Evolutionary conservation across 1,284 basidiomycete species (phyloP).

Genomic region (Rhodotorula sp.): DNA sequence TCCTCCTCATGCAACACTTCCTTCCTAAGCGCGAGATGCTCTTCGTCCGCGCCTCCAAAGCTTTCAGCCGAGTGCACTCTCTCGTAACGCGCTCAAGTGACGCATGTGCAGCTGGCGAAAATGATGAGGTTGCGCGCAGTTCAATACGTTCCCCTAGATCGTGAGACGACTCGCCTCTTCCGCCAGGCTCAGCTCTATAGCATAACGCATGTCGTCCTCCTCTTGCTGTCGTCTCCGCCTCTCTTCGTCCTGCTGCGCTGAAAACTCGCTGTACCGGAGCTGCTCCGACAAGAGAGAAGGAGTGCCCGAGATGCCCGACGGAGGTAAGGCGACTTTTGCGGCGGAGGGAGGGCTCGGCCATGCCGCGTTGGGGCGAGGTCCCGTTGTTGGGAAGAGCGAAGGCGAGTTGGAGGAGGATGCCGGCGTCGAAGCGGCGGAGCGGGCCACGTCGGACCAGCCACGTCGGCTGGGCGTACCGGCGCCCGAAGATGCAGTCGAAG

Average conservation of each 20-base stretch:
- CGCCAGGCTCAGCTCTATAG: conserved; percentile 41
- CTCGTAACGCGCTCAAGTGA: no score
- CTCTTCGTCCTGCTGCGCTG: conserved; percentile 4
- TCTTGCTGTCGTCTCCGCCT: conserved; percentile 21
- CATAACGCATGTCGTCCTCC: conserved; percentile 41
- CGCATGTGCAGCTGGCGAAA: no score
- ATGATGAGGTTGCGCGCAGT: background rate
- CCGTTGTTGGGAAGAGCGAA: background rate
- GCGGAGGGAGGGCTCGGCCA: conserved; percentile 8
- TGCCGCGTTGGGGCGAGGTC: background rate
- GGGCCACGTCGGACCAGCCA: conserved; percentile 35
- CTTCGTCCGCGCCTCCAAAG: no score
- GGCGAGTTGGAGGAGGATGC: background rate
- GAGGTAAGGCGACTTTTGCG: background rate
- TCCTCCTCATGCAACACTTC: no score
- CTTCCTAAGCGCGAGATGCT: no score
- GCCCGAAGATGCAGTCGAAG: background rate
- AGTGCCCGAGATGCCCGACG: background rate
- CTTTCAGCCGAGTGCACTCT: no score
- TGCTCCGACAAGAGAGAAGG: conserved; percentile 18
- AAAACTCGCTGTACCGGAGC: conserved; percentile 3
- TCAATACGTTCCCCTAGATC: background rate
- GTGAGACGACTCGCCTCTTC: conserved; percentile 34
- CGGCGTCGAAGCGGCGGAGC: background rate
- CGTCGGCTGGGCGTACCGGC: conserved; percentile 11